Evolutionary conservation across 768 basidiomycete species (phyloP), one percentile per base, ranked within the genome.

Genomic region (Russula dissimulans): DNA sequence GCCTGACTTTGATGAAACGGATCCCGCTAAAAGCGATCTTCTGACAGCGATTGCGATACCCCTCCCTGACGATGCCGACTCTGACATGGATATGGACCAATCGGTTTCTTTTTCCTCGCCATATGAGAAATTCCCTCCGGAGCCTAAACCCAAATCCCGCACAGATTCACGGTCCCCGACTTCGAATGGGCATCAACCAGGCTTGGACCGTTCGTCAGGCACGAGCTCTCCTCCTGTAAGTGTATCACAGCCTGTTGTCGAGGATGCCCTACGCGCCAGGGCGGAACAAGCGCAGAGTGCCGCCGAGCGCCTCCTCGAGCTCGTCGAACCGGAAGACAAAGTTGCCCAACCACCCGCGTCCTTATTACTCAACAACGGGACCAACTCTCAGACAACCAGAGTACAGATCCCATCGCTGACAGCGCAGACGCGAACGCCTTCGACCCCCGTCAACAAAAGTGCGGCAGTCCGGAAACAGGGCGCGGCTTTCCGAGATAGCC

Each of bases 231-330:
- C 71, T 64, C 73, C 54, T 63, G 70, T 57, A 74, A 79, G 64
- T 75, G 77, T 64, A 70, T 79, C 65, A 53, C 76, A 74, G 48
- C 76, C 83, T 12, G 80, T 81, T 18, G 76, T 94, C 4, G 93
- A 95, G 68, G 94, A 95, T 69, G 91, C 86, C 34, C 71, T 95
- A 66, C 81, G 86, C 46, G 90, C 90, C 3, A 82, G 90, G 54
- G 94, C 95, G 1, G 89, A 90, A 66, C 95, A 97, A 69, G 95
- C 95, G 0, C 91, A 94, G 70, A 93, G 91, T 69, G 90, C 93
- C 8, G 95, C 95, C 0, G 87, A 91, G 69, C 81, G 91, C 51
- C 73, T 97, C 31, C 70, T 95, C 42, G 95, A 97, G 70, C 78
- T 95, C 15, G 87, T 90, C 12, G 89, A 92, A 62, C 82, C 86